Evolutionary conservation across 768 basidiomycete species (phyloP).

Genomic region (Xerocomellus chrysenteron): DNA sequence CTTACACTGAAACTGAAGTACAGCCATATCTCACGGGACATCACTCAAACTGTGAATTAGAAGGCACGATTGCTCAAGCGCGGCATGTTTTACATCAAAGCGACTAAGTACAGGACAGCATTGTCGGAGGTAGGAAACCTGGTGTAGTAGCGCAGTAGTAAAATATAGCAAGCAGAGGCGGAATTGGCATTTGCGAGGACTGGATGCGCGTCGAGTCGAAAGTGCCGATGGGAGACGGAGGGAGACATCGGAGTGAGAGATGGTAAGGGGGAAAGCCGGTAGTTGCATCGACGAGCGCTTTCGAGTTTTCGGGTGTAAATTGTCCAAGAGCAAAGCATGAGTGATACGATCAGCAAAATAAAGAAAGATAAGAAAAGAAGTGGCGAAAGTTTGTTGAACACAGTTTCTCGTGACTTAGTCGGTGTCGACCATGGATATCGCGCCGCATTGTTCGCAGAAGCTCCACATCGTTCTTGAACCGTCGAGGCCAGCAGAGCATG

Average conservation of each 20-base stretch:
- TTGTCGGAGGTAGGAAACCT: constrained; percentile 18
- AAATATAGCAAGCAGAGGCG: constrained; percentile 17
- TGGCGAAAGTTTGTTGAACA: constrained; percentile 9
- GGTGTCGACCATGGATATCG: constrained; percentile 84
- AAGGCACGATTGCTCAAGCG: constrained; percentile 13
- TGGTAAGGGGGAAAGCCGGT: constrained; percentile 11
- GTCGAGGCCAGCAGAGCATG: constrained; percentile 66
- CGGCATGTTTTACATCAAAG: constrained; percentile 27
- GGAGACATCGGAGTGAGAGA: constrained; percentile 9
- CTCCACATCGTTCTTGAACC: constrained; percentile 82
- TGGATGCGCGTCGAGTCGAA: constrained; percentile 24
- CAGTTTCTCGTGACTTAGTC: constrained; percentile 40
- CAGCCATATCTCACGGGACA: not conserved
- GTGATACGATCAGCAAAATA: constrained; percentile 32
- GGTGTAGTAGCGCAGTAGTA: constrained; percentile 22
- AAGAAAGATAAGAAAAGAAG: constrained; percentile 27
- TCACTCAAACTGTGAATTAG: not conserved
- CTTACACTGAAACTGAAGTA: not conserved
- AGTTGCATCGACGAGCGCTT: constrained; percentile 24
- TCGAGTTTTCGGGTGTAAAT: constrained; percentile 26
- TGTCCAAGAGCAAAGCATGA: constrained; percentile 26
- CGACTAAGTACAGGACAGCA: constrained; percentile 32
- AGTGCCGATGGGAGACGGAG: constrained; percentile 13
- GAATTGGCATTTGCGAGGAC: constrained; percentile 18
- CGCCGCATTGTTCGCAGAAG: constrained; percentile 85